Evolutionary conservation across 257 asterid genomes (phyloP).

Genomic region (Plantago major): DNA sequence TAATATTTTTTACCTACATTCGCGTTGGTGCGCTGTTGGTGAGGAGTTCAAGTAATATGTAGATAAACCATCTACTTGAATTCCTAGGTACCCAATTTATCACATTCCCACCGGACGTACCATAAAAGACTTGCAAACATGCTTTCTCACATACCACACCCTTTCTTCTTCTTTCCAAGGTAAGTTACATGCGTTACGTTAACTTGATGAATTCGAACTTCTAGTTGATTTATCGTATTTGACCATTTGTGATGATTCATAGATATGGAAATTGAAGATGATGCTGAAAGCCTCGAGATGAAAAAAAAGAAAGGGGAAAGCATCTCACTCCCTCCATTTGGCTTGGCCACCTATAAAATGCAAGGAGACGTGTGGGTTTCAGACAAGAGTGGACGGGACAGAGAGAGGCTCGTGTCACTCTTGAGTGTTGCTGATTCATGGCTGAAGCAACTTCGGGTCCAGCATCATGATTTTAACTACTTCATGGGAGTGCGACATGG

Average conservation of each 20-base stretch:
- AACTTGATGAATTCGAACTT: not conserved
- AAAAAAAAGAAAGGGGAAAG: constrained; percentile 29
- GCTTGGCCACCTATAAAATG: constrained; percentile 68
- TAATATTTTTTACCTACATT: not conserved
- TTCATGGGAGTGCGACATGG: constrained; percentile 67
- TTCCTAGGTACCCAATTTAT: constrained; percentile 74
- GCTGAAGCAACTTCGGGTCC: constrained; percentile 90
- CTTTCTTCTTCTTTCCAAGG: constrained; percentile 84
- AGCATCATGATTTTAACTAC: constrained; percentile 90
- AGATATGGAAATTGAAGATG: constrained; percentile 37
- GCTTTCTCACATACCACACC: constrained; percentile 82
- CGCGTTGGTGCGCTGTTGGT: not conserved
- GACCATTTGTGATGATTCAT: not conserved
- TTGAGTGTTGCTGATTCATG: constrained; percentile 85
- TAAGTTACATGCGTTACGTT: constrained; percentile 9
- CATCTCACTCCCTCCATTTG: constrained; percentile 64
- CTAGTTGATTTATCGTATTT: not conserved
- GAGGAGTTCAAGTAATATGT: not conserved
- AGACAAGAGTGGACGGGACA: constrained; percentile 34
- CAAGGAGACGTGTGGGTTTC: constrained; percentile 68
- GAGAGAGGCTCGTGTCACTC: constrained; percentile 53
- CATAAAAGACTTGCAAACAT: constrained; percentile 52
- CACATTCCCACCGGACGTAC: constrained; percentile 63
- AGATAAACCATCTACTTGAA: not conserved
- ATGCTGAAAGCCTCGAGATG: constrained; percentile 17